Evolutionary conservation across 108 stramenopile genomes (phyloP).

Genomic region (Ochromonas danica): DNA sequence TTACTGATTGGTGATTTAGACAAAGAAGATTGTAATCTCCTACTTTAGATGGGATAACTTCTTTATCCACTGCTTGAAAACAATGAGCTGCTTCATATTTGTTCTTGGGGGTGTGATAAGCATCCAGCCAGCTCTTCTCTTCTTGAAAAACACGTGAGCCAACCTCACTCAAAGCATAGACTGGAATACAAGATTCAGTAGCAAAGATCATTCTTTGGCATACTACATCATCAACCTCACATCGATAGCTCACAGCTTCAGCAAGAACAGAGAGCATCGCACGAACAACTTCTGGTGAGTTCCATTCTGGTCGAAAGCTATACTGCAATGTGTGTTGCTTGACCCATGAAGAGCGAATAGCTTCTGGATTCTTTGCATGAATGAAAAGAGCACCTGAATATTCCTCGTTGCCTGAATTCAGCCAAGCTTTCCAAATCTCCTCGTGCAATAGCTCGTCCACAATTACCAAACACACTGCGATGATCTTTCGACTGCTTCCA

Average conservation of each 20-base stretch:
- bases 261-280: conserved; percentile 14
- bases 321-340: not conserved
- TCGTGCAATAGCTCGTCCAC: conserved; percentile 29
- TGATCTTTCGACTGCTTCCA: too few species aligned
- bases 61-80: conserved; percentile 26
- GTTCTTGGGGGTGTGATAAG: not conserved
- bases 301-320: conserved; percentile 25
- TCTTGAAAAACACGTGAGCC: not conserved
- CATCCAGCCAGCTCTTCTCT: conserved; percentile 31
- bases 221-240: not conserved
- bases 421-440: conserved; percentile 21
- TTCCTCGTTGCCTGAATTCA: not conserved
- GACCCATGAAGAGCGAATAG: conserved; percentile 17
- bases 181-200: conserved; percentile 34
- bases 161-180: not conserved
- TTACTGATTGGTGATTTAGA: not conserved
- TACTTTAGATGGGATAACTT: conserved; percentile 2
- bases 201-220: not conserved
- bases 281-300: conserved; percentile 32
- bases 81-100: not conserved
- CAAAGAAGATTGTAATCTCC: too few species aligned
- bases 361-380: conserved; percentile 34
- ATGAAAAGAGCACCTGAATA: not conserved
- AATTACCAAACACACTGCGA: conserved; percentile 33
- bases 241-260: not conserved